Conservation (phyloP, 805 yeast species). For the Suhomyces xylopsoci region DNA sequence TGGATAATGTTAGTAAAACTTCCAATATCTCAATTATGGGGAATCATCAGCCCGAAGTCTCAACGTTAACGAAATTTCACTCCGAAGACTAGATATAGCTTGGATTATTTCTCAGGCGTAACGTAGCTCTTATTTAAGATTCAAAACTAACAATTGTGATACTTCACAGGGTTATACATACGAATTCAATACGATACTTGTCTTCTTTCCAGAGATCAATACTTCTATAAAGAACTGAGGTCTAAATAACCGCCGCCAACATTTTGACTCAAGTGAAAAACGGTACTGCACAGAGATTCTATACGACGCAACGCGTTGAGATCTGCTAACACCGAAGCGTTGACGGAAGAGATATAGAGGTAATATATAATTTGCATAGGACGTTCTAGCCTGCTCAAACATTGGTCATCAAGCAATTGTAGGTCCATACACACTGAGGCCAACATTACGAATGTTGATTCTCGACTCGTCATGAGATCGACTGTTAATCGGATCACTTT, state of each 20-base stretch:
- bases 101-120: background rate
- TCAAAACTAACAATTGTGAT: background rate
- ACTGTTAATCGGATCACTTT: background rate
- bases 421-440: background rate
- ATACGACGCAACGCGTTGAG: conserved; percentile 5
- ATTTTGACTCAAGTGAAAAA: conserved; percentile 3
- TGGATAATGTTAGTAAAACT: background rate
- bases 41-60: background rate
- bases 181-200: background rate
- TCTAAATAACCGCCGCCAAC: conserved; percentile 1
- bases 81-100: background rate
- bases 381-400: background rate
- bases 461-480: background rate
- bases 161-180: background rate
- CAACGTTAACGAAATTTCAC: background rate
- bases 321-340: background rate
- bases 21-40: background rate
- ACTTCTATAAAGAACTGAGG: conserved; percentile 1
- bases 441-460: background rate
- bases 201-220: background rate
- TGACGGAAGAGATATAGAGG: background rate
- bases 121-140: background rate
- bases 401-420: background rate
- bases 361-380: background rate
- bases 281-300: conserved; percentile 2